phyloP scores from a whole-genome alignment of 2,329 filamentous ascomycete species.

The Didymella keratinophila region DNA sequence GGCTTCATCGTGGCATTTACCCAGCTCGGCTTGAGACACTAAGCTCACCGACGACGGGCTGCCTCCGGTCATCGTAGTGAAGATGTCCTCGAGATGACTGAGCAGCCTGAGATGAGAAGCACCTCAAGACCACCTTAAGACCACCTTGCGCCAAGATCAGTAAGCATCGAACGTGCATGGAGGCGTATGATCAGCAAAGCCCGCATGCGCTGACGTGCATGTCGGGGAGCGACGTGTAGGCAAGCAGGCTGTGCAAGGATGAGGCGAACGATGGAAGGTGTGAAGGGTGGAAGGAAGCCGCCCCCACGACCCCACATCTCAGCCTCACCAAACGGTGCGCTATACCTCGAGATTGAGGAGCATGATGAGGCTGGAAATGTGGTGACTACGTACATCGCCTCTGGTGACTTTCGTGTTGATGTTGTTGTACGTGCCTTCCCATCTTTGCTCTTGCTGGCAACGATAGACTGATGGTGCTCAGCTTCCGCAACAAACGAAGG shows the following conservation, averaged over 20 bases:
- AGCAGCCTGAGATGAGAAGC: not conserved
- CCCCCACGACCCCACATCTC: constrained; percentile 4
- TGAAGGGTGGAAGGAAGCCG: not conserved
- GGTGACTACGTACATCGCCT: constrained; percentile 59
- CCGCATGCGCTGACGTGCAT: not conserved
- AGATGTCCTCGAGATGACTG: not conserved
- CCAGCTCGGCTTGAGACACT: too few species aligned
- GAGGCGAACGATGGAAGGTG: not conserved
- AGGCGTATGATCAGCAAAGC: not conserved
- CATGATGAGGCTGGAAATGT: constrained; percentile 61
- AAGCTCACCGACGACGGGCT: too few species aligned
- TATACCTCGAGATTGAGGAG: constrained; percentile 42
- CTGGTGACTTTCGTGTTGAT: constrained; percentile 54
- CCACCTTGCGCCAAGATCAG: not conserved
- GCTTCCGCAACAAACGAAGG: constrained; percentile 29
- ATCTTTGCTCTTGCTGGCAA: too few species aligned
- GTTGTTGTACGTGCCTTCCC: constrained; percentile 50
- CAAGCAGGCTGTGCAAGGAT: not conserved
- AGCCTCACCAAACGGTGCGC: constrained; percentile 7
- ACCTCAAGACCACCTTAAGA: not conserved
- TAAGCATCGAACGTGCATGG: not conserved
- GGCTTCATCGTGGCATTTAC: too few species aligned
- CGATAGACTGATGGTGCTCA: constrained; percentile 7
- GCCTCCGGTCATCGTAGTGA: not conserved
- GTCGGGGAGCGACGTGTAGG: not conserved